These are phyloP conservation scores for Meyerozyma sp. DNA, from an alignment of 1,139 yeast species.

Conservation along the genomic window DNA sequence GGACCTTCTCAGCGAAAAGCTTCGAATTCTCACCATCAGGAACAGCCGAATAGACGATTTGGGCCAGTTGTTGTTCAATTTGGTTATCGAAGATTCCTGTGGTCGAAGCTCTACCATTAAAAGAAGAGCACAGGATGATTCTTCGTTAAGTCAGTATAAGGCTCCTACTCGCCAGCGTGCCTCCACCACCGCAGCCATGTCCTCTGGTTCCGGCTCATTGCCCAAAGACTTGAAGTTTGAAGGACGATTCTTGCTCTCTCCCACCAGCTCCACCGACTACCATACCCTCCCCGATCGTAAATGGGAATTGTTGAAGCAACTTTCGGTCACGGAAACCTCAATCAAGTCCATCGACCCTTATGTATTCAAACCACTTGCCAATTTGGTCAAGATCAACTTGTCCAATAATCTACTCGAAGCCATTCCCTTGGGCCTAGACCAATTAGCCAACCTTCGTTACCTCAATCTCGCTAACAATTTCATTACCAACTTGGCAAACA, in stretches of 20 bases:
- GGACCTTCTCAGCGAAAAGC: constrained; percentile 51
- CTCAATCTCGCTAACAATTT: constrained; percentile 54
- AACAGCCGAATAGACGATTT: constrained; percentile 47
- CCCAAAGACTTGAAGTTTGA: constrained; percentile 15
- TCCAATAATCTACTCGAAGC: constrained; percentile 48
- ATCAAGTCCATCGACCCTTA: constrained; percentile 40
- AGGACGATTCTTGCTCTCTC: constrained; percentile 7
- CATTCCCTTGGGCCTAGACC: constrained; percentile 50
- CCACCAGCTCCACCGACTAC: constrained; percentile 9
- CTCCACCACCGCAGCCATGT: constrained; percentile 19
- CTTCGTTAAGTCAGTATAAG: constrained; percentile 10
- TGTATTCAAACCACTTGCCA: constrained; percentile 44
- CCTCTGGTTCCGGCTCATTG: constrained; percentile 14
- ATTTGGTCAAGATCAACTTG: constrained; percentile 52
- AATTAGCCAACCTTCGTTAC: constrained; percentile 44
- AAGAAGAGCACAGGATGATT: constrained; percentile 9
- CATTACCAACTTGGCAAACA: constrained; percentile 32
- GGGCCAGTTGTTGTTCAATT: constrained; percentile 42
- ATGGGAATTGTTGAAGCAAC: constrained; percentile 54
- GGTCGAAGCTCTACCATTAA: constrained; percentile 35
- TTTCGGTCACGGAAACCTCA: constrained; percentile 53
- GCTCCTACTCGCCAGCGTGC: constrained; percentile 23
- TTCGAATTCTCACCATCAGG: constrained; percentile 50
- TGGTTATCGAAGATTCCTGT: constrained; percentile 53
- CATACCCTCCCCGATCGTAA: constrained; percentile 32